These are phyloP conservation scores for Trichoderma sp. DNA, from an alignment of 2,329 filamentous ascomycete genomes.

Conservation along the genomic window DNA sequence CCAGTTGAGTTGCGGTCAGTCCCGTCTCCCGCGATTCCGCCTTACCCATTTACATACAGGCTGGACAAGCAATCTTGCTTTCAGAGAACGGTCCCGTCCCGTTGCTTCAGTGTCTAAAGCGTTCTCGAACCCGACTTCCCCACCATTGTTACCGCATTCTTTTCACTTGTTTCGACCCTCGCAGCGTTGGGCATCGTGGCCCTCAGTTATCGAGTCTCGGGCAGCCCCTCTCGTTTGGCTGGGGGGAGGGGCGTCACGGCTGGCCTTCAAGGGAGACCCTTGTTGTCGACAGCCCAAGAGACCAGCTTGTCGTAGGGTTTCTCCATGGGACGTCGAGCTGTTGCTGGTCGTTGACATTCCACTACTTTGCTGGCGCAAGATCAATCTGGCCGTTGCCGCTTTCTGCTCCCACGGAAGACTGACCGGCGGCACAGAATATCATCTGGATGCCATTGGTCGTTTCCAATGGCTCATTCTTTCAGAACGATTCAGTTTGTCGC, in stretches of 20 bases:
- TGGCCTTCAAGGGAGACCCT: constrained; percentile 40
- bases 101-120: neutral
- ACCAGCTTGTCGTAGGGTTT: constrained; percentile 28
- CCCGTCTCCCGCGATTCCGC: too few species aligned
- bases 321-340: constrained; percentile 34
- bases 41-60: constrained; percentile 49
- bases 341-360: constrained; percentile 35
- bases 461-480: constrained; percentile 36
- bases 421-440: too few species aligned
- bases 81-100: constrained; percentile 42
- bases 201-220: constrained; percentile 48
- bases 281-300: constrained; percentile 40
- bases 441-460: too few species aligned
- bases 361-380: constrained; percentile 38
- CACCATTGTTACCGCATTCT: constrained; percentile 41
- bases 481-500: constrained; percentile 38
- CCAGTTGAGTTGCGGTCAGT: too few species aligned
- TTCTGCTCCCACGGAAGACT: constrained; percentile 48
- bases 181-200: constrained; percentile 47
- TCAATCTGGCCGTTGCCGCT: constrained; percentile 48
- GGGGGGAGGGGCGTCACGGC: constrained; percentile 37
- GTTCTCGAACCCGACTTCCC: constrained; percentile 36
- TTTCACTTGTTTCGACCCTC: constrained; percentile 44
- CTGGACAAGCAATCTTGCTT: constrained; percentile 51
- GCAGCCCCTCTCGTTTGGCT: constrained; percentile 45